These are phyloP conservation scores for Penicillium arizonense DNA, from an alignment of 495 filamentous ascomycete genomes.

Conservation along the genomic window DNA sequence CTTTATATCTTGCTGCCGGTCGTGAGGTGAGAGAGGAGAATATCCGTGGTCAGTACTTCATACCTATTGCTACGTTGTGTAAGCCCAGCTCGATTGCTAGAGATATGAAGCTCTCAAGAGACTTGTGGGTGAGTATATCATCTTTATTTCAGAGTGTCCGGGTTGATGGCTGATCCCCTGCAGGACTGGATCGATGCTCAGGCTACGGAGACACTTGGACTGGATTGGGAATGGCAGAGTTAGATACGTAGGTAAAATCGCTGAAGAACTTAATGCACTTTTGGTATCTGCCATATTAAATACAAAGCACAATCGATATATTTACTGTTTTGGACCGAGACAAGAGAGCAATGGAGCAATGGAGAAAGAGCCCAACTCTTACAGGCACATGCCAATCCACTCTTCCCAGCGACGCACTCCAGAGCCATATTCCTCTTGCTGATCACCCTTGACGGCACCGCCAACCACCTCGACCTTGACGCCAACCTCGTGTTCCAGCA, in stretches of 20 bases:
- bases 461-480: constrained; percentile 74
- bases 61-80: constrained; percentile 29
- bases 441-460: constrained; percentile 71
- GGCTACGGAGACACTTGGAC: constrained; percentile 9
- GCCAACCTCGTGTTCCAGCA: constrained; percentile 76
- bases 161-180: neutral
- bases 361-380: constrained; percentile 7
- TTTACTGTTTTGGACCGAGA: neutral
- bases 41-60: constrained; percentile 30
- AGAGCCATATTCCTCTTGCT: constrained; percentile 50
- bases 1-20: constrained; percentile 33
- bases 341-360: neutral
- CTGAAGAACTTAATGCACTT: neutral
- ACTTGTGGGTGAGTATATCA: constrained; percentile 25
- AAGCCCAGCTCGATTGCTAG: constrained; percentile 19
- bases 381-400: constrained; percentile 72
- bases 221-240: constrained; percentile 6
- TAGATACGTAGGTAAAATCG: neutral
- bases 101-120: constrained; percentile 23
- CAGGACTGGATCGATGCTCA: constrained; percentile 24
- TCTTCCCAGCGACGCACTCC: constrained; percentile 80
- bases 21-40: constrained; percentile 13
- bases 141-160: neutral
- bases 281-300: constrained; percentile 1
- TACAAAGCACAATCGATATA: constrained; percentile 1